Percentiles rank a stretch among this genome's conserved stretches.
Conservation (phyloP, 108 stramenopile species). For the Nitzschia sp. region DNA sequence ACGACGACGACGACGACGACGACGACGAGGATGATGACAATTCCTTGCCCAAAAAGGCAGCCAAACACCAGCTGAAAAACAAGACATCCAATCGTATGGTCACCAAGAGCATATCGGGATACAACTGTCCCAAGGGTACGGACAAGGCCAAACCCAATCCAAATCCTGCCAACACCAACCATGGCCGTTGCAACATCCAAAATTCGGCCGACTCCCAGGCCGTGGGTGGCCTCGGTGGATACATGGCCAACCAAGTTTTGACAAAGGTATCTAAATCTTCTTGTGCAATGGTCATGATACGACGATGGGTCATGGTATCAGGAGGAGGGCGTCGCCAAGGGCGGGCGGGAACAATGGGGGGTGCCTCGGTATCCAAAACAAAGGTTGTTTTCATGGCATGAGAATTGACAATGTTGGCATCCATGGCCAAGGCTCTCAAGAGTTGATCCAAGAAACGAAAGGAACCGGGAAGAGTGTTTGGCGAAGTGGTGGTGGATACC, state of each 20-base stretch:
- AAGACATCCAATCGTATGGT: constrained; percentile 42
- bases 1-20: no score
- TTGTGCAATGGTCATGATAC: constrained; percentile 10
- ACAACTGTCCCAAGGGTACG: constrained; percentile 17
- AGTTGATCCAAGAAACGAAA: constrained; percentile 31
- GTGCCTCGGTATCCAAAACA: constrained; percentile 23
- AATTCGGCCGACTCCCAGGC: not conserved
- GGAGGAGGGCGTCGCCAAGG: constrained; percentile 19
- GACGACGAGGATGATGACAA: not conserved
- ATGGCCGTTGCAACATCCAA: constrained; percentile 34
- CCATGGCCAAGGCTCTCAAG: constrained; percentile 49
- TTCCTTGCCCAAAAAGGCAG: constrained; percentile 35
- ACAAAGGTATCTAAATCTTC: constrained; percentile 37
- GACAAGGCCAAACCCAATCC: constrained; percentile 20
- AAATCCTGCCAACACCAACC: constrained; percentile 24
- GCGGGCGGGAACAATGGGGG: not conserved
- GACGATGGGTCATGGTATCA: constrained; percentile 16
- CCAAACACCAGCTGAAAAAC: constrained; percentile 26
- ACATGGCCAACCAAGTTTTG: constrained; percentile 42
- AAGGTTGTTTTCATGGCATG: constrained; percentile 39
- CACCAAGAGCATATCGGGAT: constrained; percentile 24
- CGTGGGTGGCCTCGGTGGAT: not conserved
- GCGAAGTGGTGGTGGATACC: not conserved
- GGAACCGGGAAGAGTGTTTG: not conserved
- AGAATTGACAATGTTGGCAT: constrained; percentile 50